Conservation (phyloP, 768 basidiomycete genomes). For the Coprinopsis marcescibilis region DNA sequence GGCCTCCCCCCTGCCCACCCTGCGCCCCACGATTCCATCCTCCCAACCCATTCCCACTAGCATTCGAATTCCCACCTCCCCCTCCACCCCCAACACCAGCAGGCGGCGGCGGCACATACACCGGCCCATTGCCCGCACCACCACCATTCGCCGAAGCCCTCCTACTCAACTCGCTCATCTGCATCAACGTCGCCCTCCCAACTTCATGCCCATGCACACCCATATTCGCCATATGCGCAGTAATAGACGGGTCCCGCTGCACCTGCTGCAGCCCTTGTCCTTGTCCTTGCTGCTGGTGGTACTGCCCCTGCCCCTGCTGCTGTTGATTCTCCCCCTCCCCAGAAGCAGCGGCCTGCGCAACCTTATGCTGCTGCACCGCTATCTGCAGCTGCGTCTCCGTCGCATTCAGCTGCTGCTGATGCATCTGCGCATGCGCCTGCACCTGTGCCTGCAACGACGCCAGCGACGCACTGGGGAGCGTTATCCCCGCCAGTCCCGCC, state of each 20-base stretch:
- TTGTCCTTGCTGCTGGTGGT: neutral
- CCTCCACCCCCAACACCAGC: neutral
- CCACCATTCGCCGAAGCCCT: conserved; percentile 35
- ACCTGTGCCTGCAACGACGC: conserved; percentile 6
- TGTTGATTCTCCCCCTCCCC: neutral
- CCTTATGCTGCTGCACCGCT: conserved; percentile 1
- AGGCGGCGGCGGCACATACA: neutral
- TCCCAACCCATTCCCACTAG: neutral
- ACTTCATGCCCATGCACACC: conserved; percentile 27
- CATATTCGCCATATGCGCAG: no score
- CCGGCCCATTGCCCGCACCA: conserved; percentile 28
- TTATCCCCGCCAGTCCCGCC: neutral
- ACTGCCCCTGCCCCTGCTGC: no score
- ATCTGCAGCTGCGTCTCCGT: conserved; percentile 7
- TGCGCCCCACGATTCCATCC: conserved; percentile 1
- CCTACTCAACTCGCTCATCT: conserved; percentile 75
- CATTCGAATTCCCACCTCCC: neutral
- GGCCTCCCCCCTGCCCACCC: neutral
- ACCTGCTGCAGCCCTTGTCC: neutral
- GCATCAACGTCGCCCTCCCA: conserved; percentile 62
- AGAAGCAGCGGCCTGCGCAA: neutral
- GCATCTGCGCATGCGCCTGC: conserved; percentile 11
- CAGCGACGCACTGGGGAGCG: conserved; percentile 1
- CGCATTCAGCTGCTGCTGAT: conserved; percentile 5
- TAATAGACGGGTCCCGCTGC: no score